Base-by-base conservation (phyloP, 148 eudicot species). In the Agrostemma githago region DNA sequence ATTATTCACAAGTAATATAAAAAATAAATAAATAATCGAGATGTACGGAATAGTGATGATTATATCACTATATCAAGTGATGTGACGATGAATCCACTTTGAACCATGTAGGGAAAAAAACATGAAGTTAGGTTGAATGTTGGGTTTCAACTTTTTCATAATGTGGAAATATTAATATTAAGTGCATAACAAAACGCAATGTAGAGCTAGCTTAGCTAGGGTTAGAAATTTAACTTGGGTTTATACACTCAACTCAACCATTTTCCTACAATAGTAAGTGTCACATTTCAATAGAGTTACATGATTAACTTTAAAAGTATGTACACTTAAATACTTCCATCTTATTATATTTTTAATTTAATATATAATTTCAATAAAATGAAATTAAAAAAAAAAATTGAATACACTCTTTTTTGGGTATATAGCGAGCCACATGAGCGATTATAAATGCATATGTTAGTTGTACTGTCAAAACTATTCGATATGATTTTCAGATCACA, bases 281-380 rank as follows among this genome's bases (percentile, higher is more conserved):
- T 72, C 69, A 75, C 57, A 80, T 58, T 76, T 65, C 79, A 80
- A 80, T 54, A 71, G 54, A 75, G 73, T 76, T 71, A 48, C 76
- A 53, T 80, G 72, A 64, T 53, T 72, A 60, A 42, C 76, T 72
- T 56, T 46, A 43, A 46, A 51, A 56, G 42, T 72, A 69, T 46
- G 34, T 26, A 26, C 0, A 26, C 0, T 26, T 26, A 26, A 26
- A 26, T 26, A 26, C 34, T 26, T 26, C 34, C 34, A 26, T 26
- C 34, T 26, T 26, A 26, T 26, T 26, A 26, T 26, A 26, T 26
- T 26, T 26, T 26, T 26, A 26, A 26, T 26, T 26, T 26, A 26
- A 26, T 26, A n/a, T n/a, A n/a, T n/a, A 26, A 26, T 26, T 26
- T 26, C 34, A 0, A 62, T 2, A 0, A 2, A 62, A 15, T 12